Evolutionary conservation across 352 stramenopile genomes (phyloP).

Genomic region (Pythium rishiriense): DNA sequence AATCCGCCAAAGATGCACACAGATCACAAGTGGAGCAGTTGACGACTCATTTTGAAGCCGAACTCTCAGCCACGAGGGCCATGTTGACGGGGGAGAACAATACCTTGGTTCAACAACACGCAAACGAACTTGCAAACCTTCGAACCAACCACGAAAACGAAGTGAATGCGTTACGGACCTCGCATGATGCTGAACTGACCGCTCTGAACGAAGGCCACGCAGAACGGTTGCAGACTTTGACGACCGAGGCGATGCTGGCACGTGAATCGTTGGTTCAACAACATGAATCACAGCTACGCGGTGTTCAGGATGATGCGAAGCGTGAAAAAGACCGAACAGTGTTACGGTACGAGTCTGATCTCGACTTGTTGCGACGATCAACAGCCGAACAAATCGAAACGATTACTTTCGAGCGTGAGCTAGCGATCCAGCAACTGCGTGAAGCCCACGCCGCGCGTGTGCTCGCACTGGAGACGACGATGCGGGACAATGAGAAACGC

Average conservation of each 20-base stretch:
- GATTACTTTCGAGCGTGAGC: constrained; percentile 29
- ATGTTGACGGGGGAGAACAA: constrained; percentile 9
- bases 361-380: constrained; percentile 38
- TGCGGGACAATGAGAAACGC: constrained; percentile 45
- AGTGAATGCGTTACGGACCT: neutral
- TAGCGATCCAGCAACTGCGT: constrained; percentile 38
- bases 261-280: constrained; percentile 13
- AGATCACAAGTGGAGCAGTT: constrained; percentile 10
- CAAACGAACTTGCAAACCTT: neutral
- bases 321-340: constrained; percentile 26
- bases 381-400: constrained; percentile 44
- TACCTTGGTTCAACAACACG: neutral
- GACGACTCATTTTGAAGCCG: constrained; percentile 1
- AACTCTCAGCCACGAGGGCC: constrained; percentile 1
- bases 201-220: constrained; percentile 21
- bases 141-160: neutral
- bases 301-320: constrained; percentile 12
- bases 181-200: neutral
- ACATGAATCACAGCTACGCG: constrained; percentile 20
- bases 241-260: constrained; percentile 1
- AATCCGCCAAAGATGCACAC: neutral
- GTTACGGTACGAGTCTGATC: constrained; percentile 50
- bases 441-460: constrained; percentile 44
- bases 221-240: constrained; percentile 19
- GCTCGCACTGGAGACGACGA: constrained; percentile 42